Conservation (phyloP, 352 stramenopile genomes). For the Phytophthora citrophthora region DNA sequence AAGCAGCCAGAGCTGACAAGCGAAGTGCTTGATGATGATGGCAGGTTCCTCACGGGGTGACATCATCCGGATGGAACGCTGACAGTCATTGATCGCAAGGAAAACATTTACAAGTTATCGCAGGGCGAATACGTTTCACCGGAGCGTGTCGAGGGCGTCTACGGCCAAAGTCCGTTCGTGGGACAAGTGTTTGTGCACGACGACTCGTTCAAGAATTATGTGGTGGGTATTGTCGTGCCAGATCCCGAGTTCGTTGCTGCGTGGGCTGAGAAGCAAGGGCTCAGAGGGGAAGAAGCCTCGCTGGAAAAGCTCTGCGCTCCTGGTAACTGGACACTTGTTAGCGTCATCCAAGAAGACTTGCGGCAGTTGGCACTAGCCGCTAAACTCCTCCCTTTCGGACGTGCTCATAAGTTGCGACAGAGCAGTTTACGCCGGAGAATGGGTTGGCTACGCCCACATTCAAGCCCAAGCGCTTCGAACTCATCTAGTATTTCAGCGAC, state of each 20-base stretch:
- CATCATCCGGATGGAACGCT: conserved; percentile 90
- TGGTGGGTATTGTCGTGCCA: conserved; percentile 92
- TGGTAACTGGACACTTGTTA: conserved; percentile 41
- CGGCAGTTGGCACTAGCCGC: conserved; percentile 49
- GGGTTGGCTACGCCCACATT: conserved; percentile 95
- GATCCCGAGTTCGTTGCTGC: conserved; percentile 60
- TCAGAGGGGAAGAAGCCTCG: conserved; percentile 31
- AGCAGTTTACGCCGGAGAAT: conserved; percentile 93
- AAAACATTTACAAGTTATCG: conserved; percentile 93
- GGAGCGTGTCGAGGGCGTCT: conserved; percentile 96
- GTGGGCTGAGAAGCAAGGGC: conserved; percentile 43
- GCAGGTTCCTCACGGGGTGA: conserved; percentile 97
- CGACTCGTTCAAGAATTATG: conserved; percentile 91
- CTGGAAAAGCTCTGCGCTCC: conserved; percentile 34
- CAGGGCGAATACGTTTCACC: conserved; percentile 95
- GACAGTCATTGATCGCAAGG: conserved; percentile 88
- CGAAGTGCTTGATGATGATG: conserved; percentile 86
- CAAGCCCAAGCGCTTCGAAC: conserved; percentile 93
- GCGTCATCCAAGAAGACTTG: conserved; percentile 40
- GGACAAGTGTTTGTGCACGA: conserved; percentile 94
- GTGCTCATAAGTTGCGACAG: conserved; percentile 85
- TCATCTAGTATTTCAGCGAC: conserved; percentile 56
- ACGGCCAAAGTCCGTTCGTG: conserved; percentile 89
- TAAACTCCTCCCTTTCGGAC: conserved; percentile 93
- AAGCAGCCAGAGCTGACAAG: conserved; percentile 89